These are phyloP conservation scores for Filobasidium floriforme DNA, from an alignment of 768 basidiomycete species.

Conservation along the genomic window DNA sequence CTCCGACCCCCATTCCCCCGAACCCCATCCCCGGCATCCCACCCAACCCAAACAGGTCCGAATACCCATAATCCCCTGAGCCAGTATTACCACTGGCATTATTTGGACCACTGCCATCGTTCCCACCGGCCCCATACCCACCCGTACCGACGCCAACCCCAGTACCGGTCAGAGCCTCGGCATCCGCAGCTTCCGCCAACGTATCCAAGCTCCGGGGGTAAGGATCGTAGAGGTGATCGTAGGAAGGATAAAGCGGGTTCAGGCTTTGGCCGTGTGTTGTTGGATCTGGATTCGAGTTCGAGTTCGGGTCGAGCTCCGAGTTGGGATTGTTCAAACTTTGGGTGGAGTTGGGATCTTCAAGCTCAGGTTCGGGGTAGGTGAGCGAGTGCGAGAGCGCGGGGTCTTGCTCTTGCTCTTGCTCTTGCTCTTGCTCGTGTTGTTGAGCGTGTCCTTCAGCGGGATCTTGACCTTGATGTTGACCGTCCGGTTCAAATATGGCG, in stretches of 20 bases:
- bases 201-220: not conserved
- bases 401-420: not conserved
- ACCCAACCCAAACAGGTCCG: not conserved
- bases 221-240: not conserved
- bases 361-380: not conserved
- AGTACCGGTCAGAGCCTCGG: not conserved
- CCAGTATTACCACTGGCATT: not conserved
- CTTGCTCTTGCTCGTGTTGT: not conserved
- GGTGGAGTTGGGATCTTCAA: not conserved
- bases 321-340: not conserved
- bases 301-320: not conserved
- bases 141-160: not conserved
- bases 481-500: too few relatives aligned
- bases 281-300: not conserved
- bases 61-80: not conserved
- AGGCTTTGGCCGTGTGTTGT: not conserved
- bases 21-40: not conserved
- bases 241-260: not conserved
- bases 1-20: not conserved
- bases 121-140: not conserved
- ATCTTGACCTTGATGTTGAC: too few relatives aligned
- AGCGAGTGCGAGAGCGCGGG: not conserved
- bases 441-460: not conserved
- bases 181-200: slow-evolving; percentile 1
- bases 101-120: too few relatives aligned